phyloP scores from a whole-genome alignment of 2,329 filamentous ascomycete genomes.

The Aciculosporium take region DNA sequence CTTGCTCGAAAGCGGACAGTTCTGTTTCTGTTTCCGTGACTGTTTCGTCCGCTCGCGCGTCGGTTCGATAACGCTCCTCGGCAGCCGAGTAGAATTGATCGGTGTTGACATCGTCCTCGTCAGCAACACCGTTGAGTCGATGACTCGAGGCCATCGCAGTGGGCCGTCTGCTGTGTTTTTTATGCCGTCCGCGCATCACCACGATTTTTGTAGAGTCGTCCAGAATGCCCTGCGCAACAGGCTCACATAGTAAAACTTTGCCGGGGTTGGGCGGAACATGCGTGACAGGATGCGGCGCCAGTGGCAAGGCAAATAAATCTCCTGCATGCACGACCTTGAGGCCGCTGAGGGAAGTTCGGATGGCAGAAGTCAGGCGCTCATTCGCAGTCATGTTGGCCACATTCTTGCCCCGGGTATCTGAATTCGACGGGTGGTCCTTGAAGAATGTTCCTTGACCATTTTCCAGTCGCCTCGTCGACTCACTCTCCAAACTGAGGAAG shows the following conservation, averaged over 20 bases:
- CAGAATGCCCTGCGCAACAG: conserved; percentile 76
- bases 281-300: conserved; percentile 75
- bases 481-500: conserved; percentile 73
- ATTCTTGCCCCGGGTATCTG: conserved; percentile 24
- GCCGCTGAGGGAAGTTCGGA: conserved; percentile 60
- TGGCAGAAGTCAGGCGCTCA: conserved; percentile 46
- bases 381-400: conserved; percentile 28
- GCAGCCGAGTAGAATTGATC: conserved; percentile 89
- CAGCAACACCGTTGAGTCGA: conserved; percentile 40
- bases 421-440: conserved; percentile 38
- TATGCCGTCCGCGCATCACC: conserved; percentile 49
- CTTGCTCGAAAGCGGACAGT: conserved; percentile 49
- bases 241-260: conserved; percentile 84
- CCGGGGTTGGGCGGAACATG: conserved; percentile 74
- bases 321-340: conserved; percentile 70
- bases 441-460: conserved; percentile 75
- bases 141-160: conserved; percentile 28
- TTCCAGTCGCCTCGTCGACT: conserved; percentile 65
- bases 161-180: conserved; percentile 35
- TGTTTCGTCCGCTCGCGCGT: conserved; percentile 43
- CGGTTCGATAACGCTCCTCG: conserved; percentile 56
- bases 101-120: conserved; percentile 64
- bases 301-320: conserved; percentile 62
- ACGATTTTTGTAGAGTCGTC: conserved; percentile 70
- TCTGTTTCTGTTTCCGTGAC: conserved; percentile 50